Percentiles rank a stretch among this genome's conserved stretches.
Conservation (phyloP, 2,329 filamentous ascomycete genomes). For the Arthrobotrys musiformis region DNA sequence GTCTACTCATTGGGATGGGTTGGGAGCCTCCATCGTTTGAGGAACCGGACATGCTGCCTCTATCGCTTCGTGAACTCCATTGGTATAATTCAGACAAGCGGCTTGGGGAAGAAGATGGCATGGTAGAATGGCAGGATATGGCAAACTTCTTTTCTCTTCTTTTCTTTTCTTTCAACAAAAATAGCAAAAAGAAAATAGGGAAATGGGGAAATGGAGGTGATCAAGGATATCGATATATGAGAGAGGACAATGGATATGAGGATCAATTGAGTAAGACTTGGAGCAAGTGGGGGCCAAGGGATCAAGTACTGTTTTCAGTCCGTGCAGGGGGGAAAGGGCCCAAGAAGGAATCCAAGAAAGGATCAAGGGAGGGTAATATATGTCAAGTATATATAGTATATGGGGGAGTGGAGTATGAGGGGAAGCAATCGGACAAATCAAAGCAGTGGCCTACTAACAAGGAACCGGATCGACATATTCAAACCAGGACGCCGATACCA, state of each 20-base stretch:
- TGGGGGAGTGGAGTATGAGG: constrained; percentile 12
- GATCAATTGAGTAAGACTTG: constrained; percentile 6
- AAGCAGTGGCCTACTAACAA: constrained; percentile 56
- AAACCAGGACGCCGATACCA: constrained; percentile 45
- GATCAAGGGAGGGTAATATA: constrained; percentile 25
- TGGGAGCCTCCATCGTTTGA: constrained; percentile 43
- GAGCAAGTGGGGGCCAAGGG: constrained; percentile 2
- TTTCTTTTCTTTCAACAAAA: not conserved
- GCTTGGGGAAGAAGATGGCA: constrained; percentile 35
- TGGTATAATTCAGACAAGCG: constrained; percentile 31
- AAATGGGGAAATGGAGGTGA: not conserved
- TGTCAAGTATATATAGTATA: constrained; percentile 8
- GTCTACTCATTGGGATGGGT: constrained; percentile 50
- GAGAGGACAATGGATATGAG: not conserved
- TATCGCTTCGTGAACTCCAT: constrained; percentile 52
- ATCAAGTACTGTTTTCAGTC: not conserved
- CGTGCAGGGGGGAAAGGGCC: constrained; percentile 1
- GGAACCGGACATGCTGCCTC: constrained; percentile 45
- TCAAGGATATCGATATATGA: constrained; percentile 11
- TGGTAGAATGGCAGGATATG: not conserved
- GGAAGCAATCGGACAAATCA: constrained; percentile 41
- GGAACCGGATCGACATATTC: constrained; percentile 56
- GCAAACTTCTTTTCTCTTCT: not conserved
- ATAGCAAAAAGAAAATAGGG: not conserved
- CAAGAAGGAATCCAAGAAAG: not conserved